These are phyloP conservation scores for Fusarium begoniae DNA, from an alignment of 2,329 filamentous ascomycete genomes.

Conservation along the genomic window DNA sequence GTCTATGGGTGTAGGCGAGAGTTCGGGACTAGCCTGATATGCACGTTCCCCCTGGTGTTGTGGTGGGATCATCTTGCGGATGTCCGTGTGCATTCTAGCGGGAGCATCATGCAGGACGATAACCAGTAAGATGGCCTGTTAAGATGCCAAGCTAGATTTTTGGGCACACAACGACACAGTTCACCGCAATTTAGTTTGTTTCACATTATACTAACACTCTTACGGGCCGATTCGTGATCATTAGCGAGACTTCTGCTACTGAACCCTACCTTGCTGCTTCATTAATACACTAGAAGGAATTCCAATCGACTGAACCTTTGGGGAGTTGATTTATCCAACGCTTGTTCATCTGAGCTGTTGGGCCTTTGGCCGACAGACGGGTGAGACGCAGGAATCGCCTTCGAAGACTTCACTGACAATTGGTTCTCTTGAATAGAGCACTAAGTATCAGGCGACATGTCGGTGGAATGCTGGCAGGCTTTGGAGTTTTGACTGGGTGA, in stretches of 20 bases:
- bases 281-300: too few species aligned
- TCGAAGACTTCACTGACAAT: rapidly evolving
- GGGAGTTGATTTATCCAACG: too few species aligned
- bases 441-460: neutral
- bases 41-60: neutral
- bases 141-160: neutral
- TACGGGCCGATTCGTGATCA: neutral
- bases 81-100: neutral
- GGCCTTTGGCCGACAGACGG: too few species aligned
- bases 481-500: neutral
- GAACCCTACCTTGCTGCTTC: too few species aligned
- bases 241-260: rapidly evolving
- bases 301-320: too few species aligned
- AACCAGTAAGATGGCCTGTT: neutral
- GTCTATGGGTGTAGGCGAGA: neutral
- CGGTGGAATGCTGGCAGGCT: neutral
- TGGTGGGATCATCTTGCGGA: neutral
- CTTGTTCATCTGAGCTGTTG: too few species aligned
- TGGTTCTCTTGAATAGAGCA: neutral
- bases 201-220: neutral
- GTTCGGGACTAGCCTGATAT: neutral
- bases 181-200: neutral
- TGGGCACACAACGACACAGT: neutral
- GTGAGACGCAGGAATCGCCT: neutral
- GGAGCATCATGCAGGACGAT: neutral